Evolutionary conservation across 768 basidiomycete species (phyloP).

Genomic region (Hygrophoropsis aurantiaca): DNA sequence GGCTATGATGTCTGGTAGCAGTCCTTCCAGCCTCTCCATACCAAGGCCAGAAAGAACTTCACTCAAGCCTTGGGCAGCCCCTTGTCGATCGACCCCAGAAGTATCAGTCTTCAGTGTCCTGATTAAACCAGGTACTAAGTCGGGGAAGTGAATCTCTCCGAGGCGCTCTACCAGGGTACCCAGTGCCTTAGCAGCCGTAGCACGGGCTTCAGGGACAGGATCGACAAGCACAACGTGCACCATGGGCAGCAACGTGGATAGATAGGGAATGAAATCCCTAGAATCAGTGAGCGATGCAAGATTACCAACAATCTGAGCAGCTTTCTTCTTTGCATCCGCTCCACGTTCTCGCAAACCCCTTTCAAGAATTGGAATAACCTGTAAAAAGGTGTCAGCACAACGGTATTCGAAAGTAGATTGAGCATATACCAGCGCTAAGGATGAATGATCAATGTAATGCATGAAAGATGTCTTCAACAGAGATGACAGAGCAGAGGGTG

Average conservation of each 20-base stretch:
- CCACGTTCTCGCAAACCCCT: conserved; percentile 89
- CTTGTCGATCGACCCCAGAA: conserved; percentile 95
- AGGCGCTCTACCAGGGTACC: conserved; percentile 96
- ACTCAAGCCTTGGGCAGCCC: conserved; percentile 94
- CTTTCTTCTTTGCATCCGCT: conserved; percentile 93
- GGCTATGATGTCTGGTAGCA: conserved; percentile 90
- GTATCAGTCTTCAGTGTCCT: conserved; percentile 89
- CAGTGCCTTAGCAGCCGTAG: conserved; percentile 94
- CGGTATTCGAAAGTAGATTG: not conserved
- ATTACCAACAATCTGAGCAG: conserved; percentile 97
- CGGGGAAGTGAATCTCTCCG: conserved; percentile 93
- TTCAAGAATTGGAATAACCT: conserved; percentile 95
- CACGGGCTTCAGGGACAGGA: conserved; percentile 96
- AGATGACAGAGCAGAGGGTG: conserved; percentile 77
- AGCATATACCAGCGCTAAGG: conserved; percentile 77
- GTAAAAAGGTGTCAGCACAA: conserved; percentile 2
- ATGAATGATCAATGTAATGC: conserved; percentile 97
- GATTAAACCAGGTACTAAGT: conserved; percentile 87
- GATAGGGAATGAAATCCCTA: conserved; percentile 92
- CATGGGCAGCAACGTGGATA: conserved; percentile 84
- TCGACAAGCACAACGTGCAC: conserved; percentile 93
- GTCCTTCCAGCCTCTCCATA: conserved; percentile 94
- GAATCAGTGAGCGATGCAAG: conserved; percentile 86
- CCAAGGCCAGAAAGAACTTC: conserved; percentile 95
- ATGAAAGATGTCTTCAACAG: conserved; percentile 94